Evolutionary conservation across 2,329 filamentous ascomycete genomes (phyloP).

Genomic region (Penicillium brevicompactum): DNA sequence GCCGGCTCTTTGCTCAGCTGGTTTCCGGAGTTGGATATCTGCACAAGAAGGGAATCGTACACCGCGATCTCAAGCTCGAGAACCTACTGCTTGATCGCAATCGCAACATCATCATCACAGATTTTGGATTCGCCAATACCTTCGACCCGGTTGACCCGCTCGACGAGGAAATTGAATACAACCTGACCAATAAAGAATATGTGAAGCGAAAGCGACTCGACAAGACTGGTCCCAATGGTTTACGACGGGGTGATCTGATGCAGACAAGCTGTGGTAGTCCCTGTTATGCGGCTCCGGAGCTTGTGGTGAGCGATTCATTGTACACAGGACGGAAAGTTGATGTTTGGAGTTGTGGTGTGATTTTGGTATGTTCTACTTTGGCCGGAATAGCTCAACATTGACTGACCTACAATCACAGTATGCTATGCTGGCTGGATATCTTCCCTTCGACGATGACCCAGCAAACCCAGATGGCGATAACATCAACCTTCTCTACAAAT

Average conservation of each 20-base stretch:
- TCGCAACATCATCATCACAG: slow-evolving; percentile 98
- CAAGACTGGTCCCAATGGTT: slow-evolving; percentile 71
- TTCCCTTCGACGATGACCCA: slow-evolving; percentile 97
- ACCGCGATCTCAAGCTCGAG: slow-evolving; percentile 94
- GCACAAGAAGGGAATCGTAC: slow-evolving; percentile 98
- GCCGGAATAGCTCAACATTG: not conserved
- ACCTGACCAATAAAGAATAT: slow-evolving; percentile 82
- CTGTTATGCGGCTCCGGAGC: slow-evolving; percentile 93
- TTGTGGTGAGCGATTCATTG: slow-evolving; percentile 94
- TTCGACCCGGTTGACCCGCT: slow-evolving; percentile 90
- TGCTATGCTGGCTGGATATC: slow-evolving; percentile 95
- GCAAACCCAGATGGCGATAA: slow-evolving; percentile 98
- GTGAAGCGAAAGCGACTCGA: slow-evolving; percentile 87
- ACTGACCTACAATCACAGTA: slow-evolving; percentile 62
- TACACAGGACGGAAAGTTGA: slow-evolving; percentile 98
- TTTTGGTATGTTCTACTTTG: slow-evolving; percentile 67
- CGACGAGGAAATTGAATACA: slow-evolving; percentile 84
- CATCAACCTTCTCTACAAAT: slow-evolving; percentile 98
- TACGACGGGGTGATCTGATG: slow-evolving; percentile 91
- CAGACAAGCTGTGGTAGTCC: slow-evolving; percentile 98
- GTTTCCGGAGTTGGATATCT: slow-evolving; percentile 96
- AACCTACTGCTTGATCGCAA: slow-evolving; percentile 94
- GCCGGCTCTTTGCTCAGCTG: slow-evolving; percentile 89
- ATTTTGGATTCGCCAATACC: slow-evolving; percentile 98
- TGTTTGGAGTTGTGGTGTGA: slow-evolving; percentile 99